A percentile compares a stretch with the other conserved stretches of the same genome.
Evolutionary conservation across 441 rosid genomes (phyloP).

Genomic region (Adansonia madagascariensis): DNA sequence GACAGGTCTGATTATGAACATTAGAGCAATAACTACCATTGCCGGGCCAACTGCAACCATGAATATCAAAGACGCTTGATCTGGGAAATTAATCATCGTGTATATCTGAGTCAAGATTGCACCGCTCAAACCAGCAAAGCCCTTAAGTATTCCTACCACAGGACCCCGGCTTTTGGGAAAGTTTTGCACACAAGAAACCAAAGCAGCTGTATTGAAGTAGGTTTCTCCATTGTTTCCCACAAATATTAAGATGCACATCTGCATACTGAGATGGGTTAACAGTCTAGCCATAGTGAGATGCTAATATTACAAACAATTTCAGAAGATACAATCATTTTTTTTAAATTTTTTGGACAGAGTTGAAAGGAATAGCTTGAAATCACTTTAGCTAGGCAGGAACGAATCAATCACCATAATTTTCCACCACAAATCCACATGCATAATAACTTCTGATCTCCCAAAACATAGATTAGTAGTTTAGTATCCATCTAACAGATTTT

Average conservation of each 20-base stretch:
- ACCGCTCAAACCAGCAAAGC: slow-evolving; percentile 92
- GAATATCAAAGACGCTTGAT: slow-evolving; percentile 79
- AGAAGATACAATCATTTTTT: background rate
- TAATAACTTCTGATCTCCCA: background rate
- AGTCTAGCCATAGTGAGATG: slow-evolving; percentile 19
- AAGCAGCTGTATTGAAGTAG: slow-evolving; percentile 84
- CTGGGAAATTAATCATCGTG: slow-evolving; percentile 66
- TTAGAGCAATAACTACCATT: slow-evolving; percentile 66
- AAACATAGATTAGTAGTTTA: background rate
- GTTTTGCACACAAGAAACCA: slow-evolving; percentile 94
- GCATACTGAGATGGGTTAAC: slow-evolving; percentile 34
- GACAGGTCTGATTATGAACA: slow-evolving; percentile 91
- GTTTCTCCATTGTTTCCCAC: slow-evolving; percentile 94
- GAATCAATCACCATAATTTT: background rate
- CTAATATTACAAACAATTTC: background rate
- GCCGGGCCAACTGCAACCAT: slow-evolving; percentile 97
- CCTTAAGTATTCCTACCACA: slow-evolving; percentile 93
- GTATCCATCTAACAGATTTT: no score
- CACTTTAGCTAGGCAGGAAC: background rate
- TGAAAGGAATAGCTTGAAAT: slow-evolving; percentile 14
- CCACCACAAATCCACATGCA: background rate
- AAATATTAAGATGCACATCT: slow-evolving; percentile 90
- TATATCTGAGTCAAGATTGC: slow-evolving; percentile 91
- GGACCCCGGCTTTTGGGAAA: slow-evolving; percentile 97
- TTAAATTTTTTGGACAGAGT: background rate